Evolutionary conservation across 2,329 filamentous ascomycete genomes (phyloP), one percentile per base, ranked within the genome.

Genomic region (Sclerotinia subarctica): DNA sequence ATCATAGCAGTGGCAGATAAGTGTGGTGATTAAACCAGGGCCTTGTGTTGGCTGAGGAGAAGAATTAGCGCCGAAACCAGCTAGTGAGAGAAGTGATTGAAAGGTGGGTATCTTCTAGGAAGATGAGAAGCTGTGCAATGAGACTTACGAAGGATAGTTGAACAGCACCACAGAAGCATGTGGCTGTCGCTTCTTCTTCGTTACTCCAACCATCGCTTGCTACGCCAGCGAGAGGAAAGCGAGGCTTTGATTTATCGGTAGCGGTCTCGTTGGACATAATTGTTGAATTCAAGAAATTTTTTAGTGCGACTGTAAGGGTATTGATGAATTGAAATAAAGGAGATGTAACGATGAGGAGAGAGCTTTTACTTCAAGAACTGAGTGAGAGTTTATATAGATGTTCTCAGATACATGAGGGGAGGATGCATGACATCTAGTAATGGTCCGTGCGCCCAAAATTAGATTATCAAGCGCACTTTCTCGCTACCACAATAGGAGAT

Each of bases 1-100:
- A 77, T 89, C 86, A 46, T 78, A 75, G 75, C 86, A 89, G 78
- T 89, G 80, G 78, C 86, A 89, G 72, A 88, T 72, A 73, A 88
- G 88, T 6, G 79, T 82, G 69, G 78, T 77, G 24, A 84, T 70
- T 0, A 88, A 75, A 13, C 80, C 82, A 0, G 80, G 79, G 0
- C 77, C 80, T 69, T 81, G 71, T 24, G 78, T 82, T 1, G 84
- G 82, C 81, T 84, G 44, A 58, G 38, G 3, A 38, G 60, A 11
- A 8, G 6, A 52, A 51, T 60, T 44, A 65, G 64, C 51, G 49
- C 38, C 21, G 24, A 1, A 24, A 24, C 19, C 2, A 38, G 38
- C 13, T 26, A 15, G 32, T 24, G 17, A 26, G 64, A 47, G 24
- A 2, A 58, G 4, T 35, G 29, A 53, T 60, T 51, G n/a, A 54